Evolutionary conservation across 495 filamentous ascomycete genomes (phyloP).

Genomic region (Parathielavia hyrcaniae): DNA sequence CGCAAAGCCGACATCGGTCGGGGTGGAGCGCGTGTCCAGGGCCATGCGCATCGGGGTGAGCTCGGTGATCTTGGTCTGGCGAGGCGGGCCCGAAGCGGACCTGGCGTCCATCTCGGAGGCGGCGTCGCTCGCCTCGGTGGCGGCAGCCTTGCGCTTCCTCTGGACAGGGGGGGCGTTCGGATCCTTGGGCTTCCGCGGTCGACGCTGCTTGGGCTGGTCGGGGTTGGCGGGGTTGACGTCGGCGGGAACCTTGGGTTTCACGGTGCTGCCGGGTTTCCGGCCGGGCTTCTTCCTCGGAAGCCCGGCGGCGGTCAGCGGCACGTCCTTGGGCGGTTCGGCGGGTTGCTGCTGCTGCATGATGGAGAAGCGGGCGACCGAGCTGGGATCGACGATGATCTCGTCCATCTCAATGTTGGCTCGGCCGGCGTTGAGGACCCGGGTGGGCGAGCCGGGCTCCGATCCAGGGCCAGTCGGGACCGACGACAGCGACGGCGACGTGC

Average conservation of each 20-base stretch:
- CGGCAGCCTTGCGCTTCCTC: conserved; percentile 46
- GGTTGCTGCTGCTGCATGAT: conserved; percentile 32
- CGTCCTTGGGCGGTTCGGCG: conserved; percentile 19
- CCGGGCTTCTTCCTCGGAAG: conserved; percentile 46
- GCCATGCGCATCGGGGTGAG: conserved; percentile 33
- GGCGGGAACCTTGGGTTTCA: conserved; percentile 40
- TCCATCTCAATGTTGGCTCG: conserved; percentile 36
- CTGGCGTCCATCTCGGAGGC: conserved; percentile 21
- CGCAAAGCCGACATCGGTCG: conserved; percentile 19
- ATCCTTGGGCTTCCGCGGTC: conserved; percentile 51
- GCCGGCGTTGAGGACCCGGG: conserved; percentile 30
- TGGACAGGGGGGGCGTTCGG: conserved; percentile 48
- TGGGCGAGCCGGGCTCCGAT: conserved; percentile 34
- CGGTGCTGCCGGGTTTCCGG: conserved; percentile 45
- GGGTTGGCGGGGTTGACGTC: conserved; percentile 40
- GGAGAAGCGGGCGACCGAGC: conserved; percentile 27
- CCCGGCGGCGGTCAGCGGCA: conserved; percentile 41
- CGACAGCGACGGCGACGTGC: conserved; percentile 35
- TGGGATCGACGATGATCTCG: conserved; percentile 37
- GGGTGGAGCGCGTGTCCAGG: conserved; percentile 26
- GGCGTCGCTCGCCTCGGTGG: conserved; percentile 30
- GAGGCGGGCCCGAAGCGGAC: conserved; percentile 23
- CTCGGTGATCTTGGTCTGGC: conserved; percentile 38
- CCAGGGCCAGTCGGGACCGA: conserved; percentile 32
- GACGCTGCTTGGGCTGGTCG: conserved; percentile 47